A percentile compares a stretch with the other conserved stretches of the same genome.
Conservation (phyloP, 78 protist genomes). For the Guillardia theta region DNA sequence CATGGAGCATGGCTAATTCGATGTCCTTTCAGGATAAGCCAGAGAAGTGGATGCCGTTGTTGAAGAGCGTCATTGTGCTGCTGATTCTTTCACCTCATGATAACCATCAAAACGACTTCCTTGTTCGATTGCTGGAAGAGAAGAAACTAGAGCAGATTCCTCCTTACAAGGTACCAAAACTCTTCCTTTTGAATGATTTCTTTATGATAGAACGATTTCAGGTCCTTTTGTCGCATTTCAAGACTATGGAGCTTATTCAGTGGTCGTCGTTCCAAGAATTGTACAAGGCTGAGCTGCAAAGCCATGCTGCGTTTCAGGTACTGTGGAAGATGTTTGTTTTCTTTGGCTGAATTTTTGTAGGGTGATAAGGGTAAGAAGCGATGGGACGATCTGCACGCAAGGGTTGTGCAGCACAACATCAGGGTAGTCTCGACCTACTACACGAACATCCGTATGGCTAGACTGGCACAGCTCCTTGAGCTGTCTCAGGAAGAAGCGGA, state of each 20-base stretch:
- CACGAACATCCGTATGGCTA: conserved; percentile 56
- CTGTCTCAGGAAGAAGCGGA: conserved; percentile 49
- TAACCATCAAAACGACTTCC: conserved; percentile 67
- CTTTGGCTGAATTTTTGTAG: too few species aligned
- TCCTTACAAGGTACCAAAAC: background rate
- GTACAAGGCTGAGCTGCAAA: background rate
- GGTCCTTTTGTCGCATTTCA: conserved; percentile 33
- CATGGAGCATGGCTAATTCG: too few species aligned
- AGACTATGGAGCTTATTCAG: background rate
- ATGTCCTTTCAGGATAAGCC: background rate
- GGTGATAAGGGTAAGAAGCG: background rate
- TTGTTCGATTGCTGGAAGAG: conserved; percentile 59
- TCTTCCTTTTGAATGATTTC: background rate
- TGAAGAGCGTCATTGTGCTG: background rate
- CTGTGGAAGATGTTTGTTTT: too few species aligned
- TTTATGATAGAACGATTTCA: too few species aligned
- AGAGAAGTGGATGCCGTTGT: background rate
- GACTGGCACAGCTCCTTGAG: conserved; percentile 71
- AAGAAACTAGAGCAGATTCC: conserved; percentile 66
- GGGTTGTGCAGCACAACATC: conserved; percentile 54
- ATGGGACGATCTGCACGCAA: conserved; percentile 58
- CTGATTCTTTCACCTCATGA: conserved; percentile 57
- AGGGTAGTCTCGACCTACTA: conserved; percentile 73
- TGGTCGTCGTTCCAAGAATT: background rate
- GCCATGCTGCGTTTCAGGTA: too few species aligned